Evolutionary conservation across 1,284 basidiomycete genomes (phyloP).

Genomic region (Ceratobasidium theobromae): DNA sequence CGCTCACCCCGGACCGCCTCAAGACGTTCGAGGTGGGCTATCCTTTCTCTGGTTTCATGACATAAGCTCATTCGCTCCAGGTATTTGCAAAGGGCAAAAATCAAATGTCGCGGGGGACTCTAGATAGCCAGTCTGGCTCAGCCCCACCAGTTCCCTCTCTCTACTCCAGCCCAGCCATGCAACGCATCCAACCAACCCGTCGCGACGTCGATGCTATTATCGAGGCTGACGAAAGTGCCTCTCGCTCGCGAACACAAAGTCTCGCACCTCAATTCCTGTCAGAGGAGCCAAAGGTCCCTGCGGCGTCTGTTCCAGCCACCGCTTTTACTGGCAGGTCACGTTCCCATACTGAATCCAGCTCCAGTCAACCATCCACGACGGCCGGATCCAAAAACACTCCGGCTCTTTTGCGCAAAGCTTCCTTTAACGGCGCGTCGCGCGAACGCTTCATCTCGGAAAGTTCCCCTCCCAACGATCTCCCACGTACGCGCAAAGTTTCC

Average conservation of each 20-base stretch:
- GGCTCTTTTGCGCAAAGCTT: slow-evolving; percentile 27
- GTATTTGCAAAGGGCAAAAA: slow-evolving; percentile 37
- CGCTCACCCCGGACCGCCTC: slow-evolving; percentile 87
- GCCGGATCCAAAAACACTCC: slow-evolving; percentile 13
- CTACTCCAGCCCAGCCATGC: background rate
- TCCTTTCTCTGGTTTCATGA: slow-evolving; percentile 20
- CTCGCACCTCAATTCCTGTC: slow-evolving; percentile 41
- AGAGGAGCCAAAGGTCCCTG: slow-evolving; percentile 11
- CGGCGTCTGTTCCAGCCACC: slow-evolving; percentile 10
- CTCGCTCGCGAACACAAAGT: slow-evolving; percentile 38
- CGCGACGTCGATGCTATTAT: slow-evolving; percentile 63
- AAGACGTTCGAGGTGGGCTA: slow-evolving; percentile 81
- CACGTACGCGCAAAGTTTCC: slow-evolving; percentile 27
- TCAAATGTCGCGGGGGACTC: slow-evolving; percentile 9
- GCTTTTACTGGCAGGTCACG: slow-evolving; percentile 36
- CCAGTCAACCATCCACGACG: slow-evolving; percentile 25
- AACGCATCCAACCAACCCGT: slow-evolving; percentile 40
- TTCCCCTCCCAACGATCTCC: slow-evolving; percentile 15
- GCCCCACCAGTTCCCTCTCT: slow-evolving; percentile 21
- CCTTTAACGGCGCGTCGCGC: slow-evolving; percentile 16
- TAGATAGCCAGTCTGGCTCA: background rate
- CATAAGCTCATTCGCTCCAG: slow-evolving; percentile 25
- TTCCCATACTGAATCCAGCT: slow-evolving; percentile 38
- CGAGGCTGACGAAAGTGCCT: slow-evolving; percentile 47
- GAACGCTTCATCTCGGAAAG: slow-evolving; percentile 11